These are phyloP conservation scores for Nannochloris sp. DNA, from an alignment of 139 green algal genomes.

Conservation along the genomic window DNA sequence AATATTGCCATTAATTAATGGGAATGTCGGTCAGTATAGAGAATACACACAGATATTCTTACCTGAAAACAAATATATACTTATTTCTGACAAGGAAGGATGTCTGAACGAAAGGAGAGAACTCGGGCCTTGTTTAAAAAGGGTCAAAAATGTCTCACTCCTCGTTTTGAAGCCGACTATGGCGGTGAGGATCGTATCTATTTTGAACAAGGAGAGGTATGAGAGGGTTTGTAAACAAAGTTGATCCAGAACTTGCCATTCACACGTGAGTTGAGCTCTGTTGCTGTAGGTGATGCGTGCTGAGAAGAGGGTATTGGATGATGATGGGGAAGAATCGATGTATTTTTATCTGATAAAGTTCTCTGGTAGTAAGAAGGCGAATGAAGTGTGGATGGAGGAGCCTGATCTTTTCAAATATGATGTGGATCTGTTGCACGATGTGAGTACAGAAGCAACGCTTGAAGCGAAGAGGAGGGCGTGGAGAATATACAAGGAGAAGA, in stretches of 20 bases:
- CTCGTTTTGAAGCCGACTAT: background rate
- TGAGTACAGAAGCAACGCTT: background rate
- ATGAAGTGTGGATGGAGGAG: constrained; percentile 70
- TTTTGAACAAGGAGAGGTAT: background rate
- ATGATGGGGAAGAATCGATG: background rate
- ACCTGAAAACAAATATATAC: too few species aligned
- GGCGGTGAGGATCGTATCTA: background rate
- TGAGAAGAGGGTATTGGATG: constrained; percentile 14
- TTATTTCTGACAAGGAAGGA: too few species aligned
- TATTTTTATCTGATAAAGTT: constrained; percentile 21
- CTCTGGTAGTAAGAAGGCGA: constrained; percentile 64
- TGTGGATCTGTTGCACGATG: constrained; percentile 1
- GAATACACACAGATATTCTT: too few species aligned
- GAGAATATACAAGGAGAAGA: constrained; percentile 2
- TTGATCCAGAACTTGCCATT: too few species aligned
- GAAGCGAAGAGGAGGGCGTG: background rate
- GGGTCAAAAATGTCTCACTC: constrained; percentile 11
- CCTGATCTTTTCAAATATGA: constrained; percentile 13
- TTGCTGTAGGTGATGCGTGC: constrained; percentile 13
- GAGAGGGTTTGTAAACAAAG: background rate
- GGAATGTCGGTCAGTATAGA: too few species aligned
- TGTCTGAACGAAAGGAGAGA: constrained; percentile 1
- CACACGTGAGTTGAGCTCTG: background rate
- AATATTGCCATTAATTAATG: too few species aligned
- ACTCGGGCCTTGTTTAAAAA: constrained; percentile 17